These are phyloP conservation scores for Scytalidium sp. DNA, from an alignment of 2,329 filamentous ascomycete genomes.

Conservation along the genomic window DNA sequence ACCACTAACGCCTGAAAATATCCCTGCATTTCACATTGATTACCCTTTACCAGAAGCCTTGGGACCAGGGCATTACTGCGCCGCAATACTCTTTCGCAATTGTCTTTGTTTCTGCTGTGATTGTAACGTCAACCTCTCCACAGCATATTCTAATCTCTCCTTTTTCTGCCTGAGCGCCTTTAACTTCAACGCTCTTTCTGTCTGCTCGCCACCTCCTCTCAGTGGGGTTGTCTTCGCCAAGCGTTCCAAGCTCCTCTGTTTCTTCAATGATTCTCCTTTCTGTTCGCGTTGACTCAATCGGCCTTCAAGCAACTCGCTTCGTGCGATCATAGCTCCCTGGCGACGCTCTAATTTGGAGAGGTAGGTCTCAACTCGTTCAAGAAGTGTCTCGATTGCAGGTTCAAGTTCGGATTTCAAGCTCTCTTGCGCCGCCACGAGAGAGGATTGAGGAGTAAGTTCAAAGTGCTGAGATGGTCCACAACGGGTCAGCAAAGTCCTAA, in stretches of 20 bases:
- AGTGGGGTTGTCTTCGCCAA: slow-evolving; percentile 20
- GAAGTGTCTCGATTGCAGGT: slow-evolving; percentile 66
- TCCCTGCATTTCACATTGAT: no score
- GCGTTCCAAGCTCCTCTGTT: slow-evolving; percentile 37
- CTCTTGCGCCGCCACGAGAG: slow-evolving; percentile 61
- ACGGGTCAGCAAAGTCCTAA: background rate
- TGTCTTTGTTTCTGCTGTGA: slow-evolving; percentile 67
- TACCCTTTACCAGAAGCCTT: no score
- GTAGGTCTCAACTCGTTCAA: slow-evolving; percentile 59
- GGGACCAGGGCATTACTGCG: slow-evolving; percentile 14
- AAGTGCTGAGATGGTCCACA: slow-evolving; percentile 54
- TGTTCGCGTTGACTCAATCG: slow-evolving; percentile 48
- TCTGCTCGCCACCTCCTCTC: slow-evolving; percentile 13
- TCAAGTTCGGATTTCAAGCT: slow-evolving; percentile 65
- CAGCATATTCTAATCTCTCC: slow-evolving; percentile 66
- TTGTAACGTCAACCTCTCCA: slow-evolving; percentile 66
- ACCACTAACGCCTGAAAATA: no score
- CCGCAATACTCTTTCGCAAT: slow-evolving; percentile 70
- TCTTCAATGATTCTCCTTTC: slow-evolving; percentile 39
- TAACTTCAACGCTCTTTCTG: slow-evolving; percentile 38
- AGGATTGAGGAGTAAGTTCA: slow-evolving; percentile 66
- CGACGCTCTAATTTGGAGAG: slow-evolving; percentile 65
- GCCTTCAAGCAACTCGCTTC: slow-evolving; percentile 65
- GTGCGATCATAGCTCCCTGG: slow-evolving; percentile 62
- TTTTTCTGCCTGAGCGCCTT: slow-evolving; percentile 66